phyloP scores from a whole-genome alignment of 495 filamentous ascomycete genomes.

The Daldinia bambusicola region DNA sequence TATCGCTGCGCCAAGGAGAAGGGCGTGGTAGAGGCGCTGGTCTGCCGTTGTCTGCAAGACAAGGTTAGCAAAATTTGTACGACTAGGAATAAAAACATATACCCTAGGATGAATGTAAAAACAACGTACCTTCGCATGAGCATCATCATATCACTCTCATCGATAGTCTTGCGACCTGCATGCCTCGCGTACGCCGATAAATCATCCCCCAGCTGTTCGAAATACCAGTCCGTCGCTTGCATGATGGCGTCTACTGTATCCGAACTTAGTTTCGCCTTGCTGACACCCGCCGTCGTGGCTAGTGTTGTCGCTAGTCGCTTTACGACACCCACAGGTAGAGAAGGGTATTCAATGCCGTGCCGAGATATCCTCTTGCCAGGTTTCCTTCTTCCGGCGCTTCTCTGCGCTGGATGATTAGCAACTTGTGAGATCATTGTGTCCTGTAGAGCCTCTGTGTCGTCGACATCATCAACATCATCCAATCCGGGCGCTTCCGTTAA shows the following conservation, averaged over 20 bases:
- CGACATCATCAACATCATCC: constrained; percentile 41
- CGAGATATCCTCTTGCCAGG: constrained; percentile 71
- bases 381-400: constrained; percentile 52
- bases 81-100: constrained; percentile 27
- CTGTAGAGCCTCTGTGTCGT: constrained; percentile 31
- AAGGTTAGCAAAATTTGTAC: constrained; percentile 44
- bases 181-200: constrained; percentile 82
- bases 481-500: constrained; percentile 35
- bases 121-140: constrained; percentile 80
- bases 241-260: constrained; percentile 78
- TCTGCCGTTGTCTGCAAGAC: constrained; percentile 76
- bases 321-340: constrained; percentile 73
- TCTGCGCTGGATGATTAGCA: constrained; percentile 42
- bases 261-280: constrained; percentile 72
- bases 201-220: constrained; percentile 84
- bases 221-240: constrained; percentile 87
- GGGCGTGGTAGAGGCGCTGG: constrained; percentile 73
- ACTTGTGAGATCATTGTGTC: constrained; percentile 42
- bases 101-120: constrained; percentile 37
- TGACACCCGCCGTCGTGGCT: constrained; percentile 66
- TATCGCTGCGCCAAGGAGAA: constrained; percentile 86
- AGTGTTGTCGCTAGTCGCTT: constrained; percentile 80
- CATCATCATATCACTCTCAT: constrained; percentile 82
- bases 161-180: constrained; percentile 83
- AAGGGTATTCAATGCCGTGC: constrained; percentile 78